Percentiles rank a stretch among this genome's conserved stretches.
phyloP scores from a whole-genome alignment of 2,329 filamentous ascomycete genomes.

The Xylariaceae sp. region DNA sequence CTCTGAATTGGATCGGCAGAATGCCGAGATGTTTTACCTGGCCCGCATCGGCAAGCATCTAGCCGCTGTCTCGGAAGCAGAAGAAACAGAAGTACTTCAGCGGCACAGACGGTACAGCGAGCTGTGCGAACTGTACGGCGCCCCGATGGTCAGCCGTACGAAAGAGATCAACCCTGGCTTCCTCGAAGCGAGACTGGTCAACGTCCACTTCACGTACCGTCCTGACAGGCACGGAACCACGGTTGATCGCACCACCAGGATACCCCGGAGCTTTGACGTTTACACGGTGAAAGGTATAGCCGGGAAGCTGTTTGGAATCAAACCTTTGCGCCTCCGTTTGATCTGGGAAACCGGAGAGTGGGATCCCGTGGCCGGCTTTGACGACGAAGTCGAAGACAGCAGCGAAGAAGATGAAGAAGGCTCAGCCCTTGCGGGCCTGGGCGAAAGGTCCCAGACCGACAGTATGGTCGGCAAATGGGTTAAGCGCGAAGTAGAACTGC shows the following conservation, averaged over 20 bases:
- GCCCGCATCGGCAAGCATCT: slow-evolving; percentile 74
- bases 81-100: slow-evolving; percentile 47
- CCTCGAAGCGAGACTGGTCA: slow-evolving; percentile 69
- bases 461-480: slow-evolving; percentile 53
- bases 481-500: slow-evolving; percentile 71
- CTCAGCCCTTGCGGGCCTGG: slow-evolving; percentile 19
- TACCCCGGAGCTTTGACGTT: slow-evolving; percentile 72
- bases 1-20: slow-evolving; percentile 64
- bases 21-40: slow-evolving; percentile 92
- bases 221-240: slow-evolving; percentile 2
- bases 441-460: slow-evolving; percentile 14
- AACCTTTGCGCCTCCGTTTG: slow-evolving; percentile 57
- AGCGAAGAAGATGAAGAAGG: slow-evolving; percentile 44
- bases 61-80: slow-evolving; percentile 45
- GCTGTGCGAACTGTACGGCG: slow-evolving; percentile 69
- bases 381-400: slow-evolving; percentile 48
- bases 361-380: slow-evolving; percentile 65
- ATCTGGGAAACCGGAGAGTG: slow-evolving; percentile 89
- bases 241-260: slow-evolving; percentile 32
- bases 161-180: slow-evolving; percentile 65
- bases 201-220: slow-evolving; percentile 44
- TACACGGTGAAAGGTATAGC: slow-evolving; percentile 77
- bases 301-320: slow-evolving; percentile 58
- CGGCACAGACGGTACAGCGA: slow-evolving; percentile 65
- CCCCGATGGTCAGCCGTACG: slow-evolving; percentile 54